These are phyloP conservation scores for Rosa multiflora DNA, from an alignment of 306 rosid species.

Conservation along the genomic window DNA sequence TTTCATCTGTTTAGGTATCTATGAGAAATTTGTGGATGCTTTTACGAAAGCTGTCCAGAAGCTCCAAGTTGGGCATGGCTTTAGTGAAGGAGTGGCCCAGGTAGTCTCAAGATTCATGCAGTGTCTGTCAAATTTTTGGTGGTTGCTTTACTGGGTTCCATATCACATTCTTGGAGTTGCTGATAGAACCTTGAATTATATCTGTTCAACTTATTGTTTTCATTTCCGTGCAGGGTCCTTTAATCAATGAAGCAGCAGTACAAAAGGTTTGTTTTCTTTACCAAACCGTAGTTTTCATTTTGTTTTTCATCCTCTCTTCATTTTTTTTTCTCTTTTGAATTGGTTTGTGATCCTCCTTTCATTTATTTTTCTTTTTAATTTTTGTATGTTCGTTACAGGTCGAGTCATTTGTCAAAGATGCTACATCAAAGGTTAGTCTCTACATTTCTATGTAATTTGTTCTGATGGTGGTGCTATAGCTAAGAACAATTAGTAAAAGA, in stretches of 20 bases:
- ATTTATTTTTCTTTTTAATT: neutral
- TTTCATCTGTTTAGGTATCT: constrained; percentile 53
- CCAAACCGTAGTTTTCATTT: constrained; percentile 21
- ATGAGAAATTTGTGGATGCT: constrained; percentile 75
- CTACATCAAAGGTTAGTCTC: constrained; percentile 78
- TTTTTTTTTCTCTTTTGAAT: neutral
- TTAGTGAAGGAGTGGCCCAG: constrained; percentile 84
- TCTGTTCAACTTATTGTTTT: constrained; percentile 26
- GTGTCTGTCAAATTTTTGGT: constrained; percentile 18
- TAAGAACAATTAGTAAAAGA: neutral
- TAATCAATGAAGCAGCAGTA: constrained; percentile 97
- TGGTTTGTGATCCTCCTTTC: neutral
- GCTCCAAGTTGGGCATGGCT: constrained; percentile 94
- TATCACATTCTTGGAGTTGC: neutral
- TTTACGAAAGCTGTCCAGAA: constrained; percentile 68
- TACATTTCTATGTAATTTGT: constrained; percentile 23
- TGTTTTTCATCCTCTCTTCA: constrained; percentile 12
- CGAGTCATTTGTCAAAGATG: constrained; percentile 78
- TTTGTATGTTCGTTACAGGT: constrained; percentile 51
- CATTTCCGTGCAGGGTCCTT: constrained; percentile 76
- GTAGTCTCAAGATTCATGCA: constrained; percentile 36
- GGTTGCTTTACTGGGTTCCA: constrained; percentile 18
- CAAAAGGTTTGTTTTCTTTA: constrained; percentile 60
- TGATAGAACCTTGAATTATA: neutral
- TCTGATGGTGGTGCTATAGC: neutral